Conservation (phyloP, 208 protist species). For the Trypanosoma melophagium region DNA sequence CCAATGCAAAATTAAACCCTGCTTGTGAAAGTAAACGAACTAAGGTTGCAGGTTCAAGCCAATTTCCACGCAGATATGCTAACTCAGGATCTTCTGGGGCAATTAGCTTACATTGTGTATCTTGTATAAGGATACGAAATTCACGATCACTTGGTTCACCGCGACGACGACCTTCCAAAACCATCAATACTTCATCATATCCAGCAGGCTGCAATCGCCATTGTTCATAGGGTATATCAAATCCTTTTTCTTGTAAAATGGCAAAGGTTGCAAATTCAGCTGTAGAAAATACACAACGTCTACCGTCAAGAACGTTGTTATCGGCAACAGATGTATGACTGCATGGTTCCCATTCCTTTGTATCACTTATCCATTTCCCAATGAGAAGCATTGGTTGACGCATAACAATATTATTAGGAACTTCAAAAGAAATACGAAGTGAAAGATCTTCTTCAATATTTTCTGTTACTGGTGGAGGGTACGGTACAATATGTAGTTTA, state of each 20-base stretch:
- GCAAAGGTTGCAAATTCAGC: conserved; percentile 84
- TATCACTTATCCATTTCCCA: conserved; percentile 73
- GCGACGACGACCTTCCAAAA: conserved; percentile 72
- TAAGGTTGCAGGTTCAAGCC: conserved; percentile 75
- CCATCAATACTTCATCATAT: conserved; percentile 68
- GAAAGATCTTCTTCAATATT: conserved; percentile 60
- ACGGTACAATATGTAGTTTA: conserved; percentile 68
- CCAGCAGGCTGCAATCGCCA: conserved; percentile 79
- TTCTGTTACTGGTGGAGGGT: conserved; percentile 68
- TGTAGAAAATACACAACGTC: conserved; percentile 67
- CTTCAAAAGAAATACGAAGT: conserved; percentile 85
- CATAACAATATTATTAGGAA: conserved; percentile 76
- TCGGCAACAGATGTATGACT: conserved; percentile 59
- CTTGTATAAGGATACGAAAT: conserved; percentile 79
- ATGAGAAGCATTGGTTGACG: conserved; percentile 82
- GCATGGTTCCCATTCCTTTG: conserved; percentile 80
- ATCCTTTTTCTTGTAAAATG: conserved; percentile 88
- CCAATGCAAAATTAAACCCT: conserved; percentile 87
- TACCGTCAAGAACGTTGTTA: conserved; percentile 26
- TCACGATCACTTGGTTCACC: conserved; percentile 84
- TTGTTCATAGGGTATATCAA: conserved; percentile 87
- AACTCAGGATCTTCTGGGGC: conserved; percentile 81
- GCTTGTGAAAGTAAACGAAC: conserved; percentile 75
- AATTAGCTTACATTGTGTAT: conserved; percentile 78
- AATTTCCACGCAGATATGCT: conserved; percentile 51